Evolutionary conservation across 2,329 filamentous ascomycete species (phyloP), one percentile per base, ranked within the genome.

Genomic region (Epichloe coenophiala): DNA sequence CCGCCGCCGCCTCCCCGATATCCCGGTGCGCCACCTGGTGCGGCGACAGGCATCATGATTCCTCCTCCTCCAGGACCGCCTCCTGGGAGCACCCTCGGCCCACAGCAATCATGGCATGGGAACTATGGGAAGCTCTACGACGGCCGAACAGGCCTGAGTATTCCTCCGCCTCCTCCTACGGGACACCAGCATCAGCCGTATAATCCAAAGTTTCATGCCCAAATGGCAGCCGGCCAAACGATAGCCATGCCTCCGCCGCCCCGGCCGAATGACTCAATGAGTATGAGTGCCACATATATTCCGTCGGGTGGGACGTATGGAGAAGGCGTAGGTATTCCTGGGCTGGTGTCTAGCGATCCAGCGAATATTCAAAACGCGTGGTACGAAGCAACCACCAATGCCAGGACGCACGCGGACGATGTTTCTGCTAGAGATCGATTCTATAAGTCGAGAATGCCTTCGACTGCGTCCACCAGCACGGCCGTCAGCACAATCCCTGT

Each of bases 301-400:
- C 80, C 54, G 80, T 84, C 48, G 84, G 90, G 61, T 4, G 47
- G 47, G 21, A 91, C 88, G 0, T 95, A 93, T 67, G 90, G 90
- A 7, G 88, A 89, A 47, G 89, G 90, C 11, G 90, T 95, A 33
- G 89, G 89, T 38, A 95, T 95, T 58, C 90, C 90, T n/a, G 86
- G 86, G 3, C 80, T 84, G 54, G 63, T 60, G 45, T 55, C 57
- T 55, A 78, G 80, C 48, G 80, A 82, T 50, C 68, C 71, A 39
- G 78, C 74, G 48, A 68, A 39, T 17, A 5, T 40, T 11, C 42
- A 48, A 36, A 37, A 43, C 36, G 12, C 47, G 19, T 49, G 51
- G 47, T 43, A 47, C 38, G 47, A 52, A 15, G 71, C 73, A 45
- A 69, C 70, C 17, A 65, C 19, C 21, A 49, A 65, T 33, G 61